Evolutionary conservation across 495 filamentous ascomycete species (phyloP).

Genomic region (Apodospora peruviana): DNA sequence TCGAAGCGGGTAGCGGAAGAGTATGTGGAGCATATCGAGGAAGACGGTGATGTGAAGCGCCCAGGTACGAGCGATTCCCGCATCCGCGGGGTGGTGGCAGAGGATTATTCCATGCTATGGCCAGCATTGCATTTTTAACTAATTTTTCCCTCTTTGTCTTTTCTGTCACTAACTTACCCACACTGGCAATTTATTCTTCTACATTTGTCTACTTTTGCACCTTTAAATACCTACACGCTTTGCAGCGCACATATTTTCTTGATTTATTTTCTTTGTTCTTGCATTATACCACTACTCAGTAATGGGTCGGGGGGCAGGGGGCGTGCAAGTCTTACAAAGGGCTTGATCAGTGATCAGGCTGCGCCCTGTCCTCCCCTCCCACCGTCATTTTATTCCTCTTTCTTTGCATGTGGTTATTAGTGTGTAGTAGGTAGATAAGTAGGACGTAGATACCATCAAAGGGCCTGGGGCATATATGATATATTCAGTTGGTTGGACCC

Average conservation of each 20-base stretch:
- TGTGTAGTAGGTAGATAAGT: neutral
- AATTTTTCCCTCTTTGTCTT: neutral
- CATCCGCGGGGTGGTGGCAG: constrained; percentile 14
- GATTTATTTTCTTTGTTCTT: neutral
- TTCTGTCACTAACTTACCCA: neutral
- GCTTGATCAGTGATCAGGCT: neutral
- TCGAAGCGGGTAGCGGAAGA: constrained; percentile 16
- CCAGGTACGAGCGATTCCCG: constrained; percentile 16
- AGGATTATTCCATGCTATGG: constrained; percentile 32
- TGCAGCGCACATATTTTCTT: neutral
- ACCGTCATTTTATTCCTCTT: neutral
- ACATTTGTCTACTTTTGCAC: neutral
- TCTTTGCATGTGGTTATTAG: neutral
- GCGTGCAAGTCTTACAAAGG: neutral
- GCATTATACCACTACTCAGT: neutral
- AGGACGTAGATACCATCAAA: neutral
- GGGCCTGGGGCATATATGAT: too few relatives aligned
- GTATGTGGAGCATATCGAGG: constrained; percentile 11
- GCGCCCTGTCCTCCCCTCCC: neutral
- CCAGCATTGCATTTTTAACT: constrained; percentile 26
- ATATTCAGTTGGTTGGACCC: too few relatives aligned
- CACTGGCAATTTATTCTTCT: neutral
- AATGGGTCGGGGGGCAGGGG: neutral
- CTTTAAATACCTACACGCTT: neutral
- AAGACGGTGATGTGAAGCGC: constrained; percentile 8